Conservation (phyloP, 2,329 filamentous ascomycete species). For the Trichophyton rubrum region DNA sequence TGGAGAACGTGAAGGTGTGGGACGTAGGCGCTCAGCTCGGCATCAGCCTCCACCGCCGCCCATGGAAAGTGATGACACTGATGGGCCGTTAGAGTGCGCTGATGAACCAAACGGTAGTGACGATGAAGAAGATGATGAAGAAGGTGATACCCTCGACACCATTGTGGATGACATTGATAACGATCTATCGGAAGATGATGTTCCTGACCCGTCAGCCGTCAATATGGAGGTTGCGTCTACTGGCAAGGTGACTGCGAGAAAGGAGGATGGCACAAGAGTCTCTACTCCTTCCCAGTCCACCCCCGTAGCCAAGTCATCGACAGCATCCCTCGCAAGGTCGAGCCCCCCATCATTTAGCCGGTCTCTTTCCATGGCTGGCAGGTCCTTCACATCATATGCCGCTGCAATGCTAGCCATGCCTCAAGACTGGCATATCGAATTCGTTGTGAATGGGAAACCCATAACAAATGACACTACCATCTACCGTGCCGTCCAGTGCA, state of each 20-base stretch:
- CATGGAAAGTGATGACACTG: constrained; percentile 48
- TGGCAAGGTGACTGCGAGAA: constrained; percentile 78
- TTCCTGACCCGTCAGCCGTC: constrained; percentile 73
- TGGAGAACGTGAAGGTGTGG: constrained; percentile 37
- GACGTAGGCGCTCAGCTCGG: constrained; percentile 8
- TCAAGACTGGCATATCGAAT: constrained; percentile 96
- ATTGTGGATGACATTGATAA: constrained; percentile 87
- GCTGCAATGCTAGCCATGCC: constrained; percentile 68
- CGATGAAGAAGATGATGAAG: constrained; percentile 47
- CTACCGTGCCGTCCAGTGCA: constrained; percentile 80
- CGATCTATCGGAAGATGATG: constrained; percentile 61
- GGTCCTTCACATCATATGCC: constrained; percentile 64
- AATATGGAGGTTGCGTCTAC: constrained; percentile 79
- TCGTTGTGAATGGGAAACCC: constrained; percentile 70
- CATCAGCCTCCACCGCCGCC: constrained; percentile 22
- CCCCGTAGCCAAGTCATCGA: constrained; percentile 33
- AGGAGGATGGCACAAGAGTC: constrained; percentile 80
- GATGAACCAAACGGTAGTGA: constrained; percentile 78
- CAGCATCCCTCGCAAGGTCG: constrained; percentile 36
- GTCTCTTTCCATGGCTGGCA: constrained; percentile 15
- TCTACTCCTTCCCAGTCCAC: constrained; percentile 61
- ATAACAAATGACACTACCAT: constrained; percentile 89
- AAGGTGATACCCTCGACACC: constrained; percentile 56
- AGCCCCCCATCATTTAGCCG: constrained; percentile 40
- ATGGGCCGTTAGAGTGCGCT: constrained; percentile 74